Base-by-base conservation (phyloP, 257 asterid species). In the Euphrasia confusa region DNA sequence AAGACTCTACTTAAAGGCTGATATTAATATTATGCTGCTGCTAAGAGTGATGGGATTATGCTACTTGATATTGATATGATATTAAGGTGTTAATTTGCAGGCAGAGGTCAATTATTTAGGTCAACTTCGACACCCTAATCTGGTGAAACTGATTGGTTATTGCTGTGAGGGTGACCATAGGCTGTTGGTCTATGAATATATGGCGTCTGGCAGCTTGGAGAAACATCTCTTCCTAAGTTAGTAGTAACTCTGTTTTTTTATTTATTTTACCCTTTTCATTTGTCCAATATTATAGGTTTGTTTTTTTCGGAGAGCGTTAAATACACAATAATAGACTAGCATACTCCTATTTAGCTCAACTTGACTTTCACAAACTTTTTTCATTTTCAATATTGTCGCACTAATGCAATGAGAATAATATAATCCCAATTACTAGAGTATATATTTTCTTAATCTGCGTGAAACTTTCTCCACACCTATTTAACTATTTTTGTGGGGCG, bases 121-220 rank as follows among this genome's bases (percentile, higher is more conserved):
- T 50, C 96, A 91, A 64, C 87, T 91, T 48, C 81, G 79, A 28
- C 98, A 91, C 72, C 71, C 90, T 52, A 86, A 91, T 71, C 77
- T 91, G 68, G 98, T 91, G 84, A 88, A 83, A 71, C 74, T 91
- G 67, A 86, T 91, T 39, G 96, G 98, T 53, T 88, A 82, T 67
- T 83, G 98, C 90, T 91, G 95, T 21, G 97, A 86, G 71, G 98
- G 78, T 63, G 87, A 84, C 73, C 95, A 88, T 50, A 77, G 95
- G 76, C 78, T 88, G 60, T 65, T 88, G 87, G 98, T 91, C 42
- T 91, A 91, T 44, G 97, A 91, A 78, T 91, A 91, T 62, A 86
- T 91, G 98, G 93, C 90, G 15, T 82, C 93, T 62, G 98, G 98
- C 70, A 88, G 92, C 89, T 74, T 91, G 75, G 97, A 88, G 80